Evolutionary conservation across 106 monocot species (phyloP).

Genomic region (Xerophyta viscosa): DNA sequence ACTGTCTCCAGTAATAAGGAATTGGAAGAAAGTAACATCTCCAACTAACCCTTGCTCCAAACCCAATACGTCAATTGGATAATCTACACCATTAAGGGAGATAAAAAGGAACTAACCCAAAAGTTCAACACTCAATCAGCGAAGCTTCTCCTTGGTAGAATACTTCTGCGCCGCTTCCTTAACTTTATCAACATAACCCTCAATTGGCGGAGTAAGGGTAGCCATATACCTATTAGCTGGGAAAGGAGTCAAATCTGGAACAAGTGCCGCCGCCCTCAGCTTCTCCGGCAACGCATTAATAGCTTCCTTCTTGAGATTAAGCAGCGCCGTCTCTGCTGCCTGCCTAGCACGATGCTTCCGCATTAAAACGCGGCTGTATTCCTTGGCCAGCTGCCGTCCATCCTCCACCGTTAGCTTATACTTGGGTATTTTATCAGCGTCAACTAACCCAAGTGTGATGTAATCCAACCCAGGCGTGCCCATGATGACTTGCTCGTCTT

Average conservation of each 20-base stretch:
- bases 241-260: conserved; percentile 66
- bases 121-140: conserved; percentile 17
- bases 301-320: conserved; percentile 83
- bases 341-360: conserved; percentile 62
- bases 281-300: conserved; percentile 78
- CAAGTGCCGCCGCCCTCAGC: conserved; percentile 56
- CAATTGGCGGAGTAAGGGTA: conserved; percentile 72
- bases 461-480: conserved; percentile 69
- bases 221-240: conserved; percentile 68
- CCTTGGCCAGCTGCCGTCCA: conserved; percentile 75
- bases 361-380: conserved; percentile 88
- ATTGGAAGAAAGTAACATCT: too few species aligned
- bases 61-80: too few species aligned
- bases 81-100: too few species aligned
- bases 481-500: conserved; percentile 31
- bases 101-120: neutral
- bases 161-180: conserved; percentile 60
- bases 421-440: conserved; percentile 57
- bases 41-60: too few species aligned
- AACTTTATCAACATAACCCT: conserved; percentile 65
- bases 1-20: too few species aligned
- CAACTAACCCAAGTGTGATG: conserved; percentile 61
- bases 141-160: conserved; percentile 44
- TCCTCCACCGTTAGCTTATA: conserved; percentile 86
- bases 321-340: conserved; percentile 47